phyloP scores from a whole-genome alignment of 1,284 basidiomycete species.

The Sanguinoderma infundibulare region DNA sequence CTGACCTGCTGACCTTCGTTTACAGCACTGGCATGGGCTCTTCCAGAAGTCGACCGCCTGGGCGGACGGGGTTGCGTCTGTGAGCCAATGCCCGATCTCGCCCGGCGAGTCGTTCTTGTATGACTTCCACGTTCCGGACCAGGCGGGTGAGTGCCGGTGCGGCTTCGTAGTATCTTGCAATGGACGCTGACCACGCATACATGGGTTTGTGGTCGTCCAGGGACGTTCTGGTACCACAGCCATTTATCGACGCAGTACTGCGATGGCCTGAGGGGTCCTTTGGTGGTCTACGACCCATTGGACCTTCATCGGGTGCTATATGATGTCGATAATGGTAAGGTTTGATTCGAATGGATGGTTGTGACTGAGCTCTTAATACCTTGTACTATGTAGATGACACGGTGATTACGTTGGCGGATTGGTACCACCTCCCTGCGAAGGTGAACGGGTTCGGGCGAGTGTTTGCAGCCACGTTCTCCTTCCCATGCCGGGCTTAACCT shows the following conservation, averaged over 20 bases:
- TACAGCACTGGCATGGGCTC: slow-evolving; percentile 41
- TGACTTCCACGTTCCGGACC: slow-evolving; percentile 33
- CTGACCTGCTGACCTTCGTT: not conserved
- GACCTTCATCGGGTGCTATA: slow-evolving; percentile 44
- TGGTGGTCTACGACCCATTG: slow-evolving; percentile 47
- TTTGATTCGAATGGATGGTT: too few relatives aligned
- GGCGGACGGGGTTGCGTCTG: slow-evolving; percentile 38
- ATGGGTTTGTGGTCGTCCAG: not conserved
- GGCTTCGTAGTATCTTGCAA: not conserved
- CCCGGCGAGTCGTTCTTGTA: slow-evolving; percentile 49
- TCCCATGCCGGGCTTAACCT: not conserved
- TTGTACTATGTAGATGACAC: too few relatives aligned
- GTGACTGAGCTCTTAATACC: too few relatives aligned
- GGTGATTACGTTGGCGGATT: slow-evolving; percentile 31
- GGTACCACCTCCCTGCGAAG: slow-evolving; percentile 27
- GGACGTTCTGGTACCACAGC: slow-evolving; percentile 30
- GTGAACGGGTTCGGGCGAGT: too few relatives aligned
- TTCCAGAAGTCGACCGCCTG: slow-evolving; percentile 35
- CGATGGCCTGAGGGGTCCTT: slow-evolving; percentile 39
- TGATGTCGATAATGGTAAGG: slow-evolving; percentile 46
- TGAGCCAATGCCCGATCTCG: slow-evolving; percentile 56
- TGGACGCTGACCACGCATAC: not conserved
- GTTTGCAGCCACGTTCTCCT: too few relatives aligned
- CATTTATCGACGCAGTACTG: slow-evolving; percentile 36
- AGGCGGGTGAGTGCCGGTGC: slow-evolving; percentile 29